Conservation (phyloP, 306 rosid species). For the Boehmeria nivea region DNA sequence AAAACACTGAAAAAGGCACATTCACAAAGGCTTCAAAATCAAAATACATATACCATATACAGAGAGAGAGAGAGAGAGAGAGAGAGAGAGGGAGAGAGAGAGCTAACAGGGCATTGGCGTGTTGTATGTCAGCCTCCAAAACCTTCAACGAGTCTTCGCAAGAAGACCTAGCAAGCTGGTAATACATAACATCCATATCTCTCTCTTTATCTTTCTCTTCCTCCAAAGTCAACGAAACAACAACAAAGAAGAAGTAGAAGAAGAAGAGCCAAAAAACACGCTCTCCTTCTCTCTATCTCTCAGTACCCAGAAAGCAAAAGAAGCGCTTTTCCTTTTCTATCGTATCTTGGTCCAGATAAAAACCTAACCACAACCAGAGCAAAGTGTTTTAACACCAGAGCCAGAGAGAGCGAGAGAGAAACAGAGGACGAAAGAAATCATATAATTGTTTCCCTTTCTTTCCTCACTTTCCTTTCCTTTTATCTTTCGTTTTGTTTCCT, state of each 20-base stretch:
- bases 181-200: conserved; percentile 51
- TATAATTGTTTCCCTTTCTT: too few species aligned
- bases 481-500: neutral
- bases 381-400: too few species aligned
- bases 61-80: too few species aligned
- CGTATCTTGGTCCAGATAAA: conserved; percentile 1
- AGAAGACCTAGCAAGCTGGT: conserved; percentile 66
- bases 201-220: conserved; percentile 11
- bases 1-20: too few species aligned
- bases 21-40: too few species aligned
- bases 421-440: neutral
- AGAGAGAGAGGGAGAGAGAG: too few species aligned
- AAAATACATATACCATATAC: too few species aligned
- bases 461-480: conserved; percentile 8
- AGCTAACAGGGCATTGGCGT: conserved; percentile 89
- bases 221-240: conserved; percentile 8
- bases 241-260: conserved; percentile 3
- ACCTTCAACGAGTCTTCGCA: conserved; percentile 65
- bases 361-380: conserved; percentile 23
- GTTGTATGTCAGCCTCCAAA: conserved; percentile 85
- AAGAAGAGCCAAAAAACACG: conserved; percentile 4
- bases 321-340: conserved; percentile 2
- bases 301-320: conserved; percentile 1
- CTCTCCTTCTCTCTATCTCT: neutral
- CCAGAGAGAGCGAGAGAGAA: neutral